Conservation (phyloP, 176 grass and related monocot genomes). For the Ananas comosus region DNA sequence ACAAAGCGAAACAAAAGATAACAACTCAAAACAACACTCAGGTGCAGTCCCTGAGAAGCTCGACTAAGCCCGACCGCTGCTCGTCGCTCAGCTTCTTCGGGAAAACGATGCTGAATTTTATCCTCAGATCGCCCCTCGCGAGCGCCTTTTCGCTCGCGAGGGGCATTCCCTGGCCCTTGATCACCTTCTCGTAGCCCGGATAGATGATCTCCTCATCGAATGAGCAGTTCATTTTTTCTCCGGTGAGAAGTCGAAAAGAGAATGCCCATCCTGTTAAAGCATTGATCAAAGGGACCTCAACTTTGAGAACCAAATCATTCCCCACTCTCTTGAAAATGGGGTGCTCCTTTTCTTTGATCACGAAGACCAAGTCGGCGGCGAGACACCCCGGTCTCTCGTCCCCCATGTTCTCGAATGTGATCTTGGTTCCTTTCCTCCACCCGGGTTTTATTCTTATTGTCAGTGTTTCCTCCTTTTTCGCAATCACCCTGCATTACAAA, state of each 20-base stretch:
- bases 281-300: conserved; percentile 65
- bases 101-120: conserved; percentile 68
- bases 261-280: conserved; percentile 85
- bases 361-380: conserved; percentile 46
- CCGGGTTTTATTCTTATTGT: conserved; percentile 61
- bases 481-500: conserved; percentile 37
- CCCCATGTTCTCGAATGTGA: conserved; percentile 61
- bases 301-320: conserved; percentile 81
- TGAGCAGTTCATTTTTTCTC: conserved; percentile 61
- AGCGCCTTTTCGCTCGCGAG: conserved; percentile 38
- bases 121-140: conserved; percentile 44
- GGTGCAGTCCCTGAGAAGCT: conserved; percentile 47
- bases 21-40: conserved; percentile 20
- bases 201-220: conserved; percentile 69
- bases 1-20: conserved; percentile 17
- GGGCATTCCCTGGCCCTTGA: conserved; percentile 78
- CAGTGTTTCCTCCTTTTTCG: conserved; percentile 64
- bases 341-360: conserved; percentile 69
- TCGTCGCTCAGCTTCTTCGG: conserved; percentile 56
- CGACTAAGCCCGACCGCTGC: conserved; percentile 34
- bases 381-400: conserved; percentile 66
- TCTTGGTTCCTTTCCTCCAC: conserved; percentile 68
- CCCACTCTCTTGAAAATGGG: conserved; percentile 64
- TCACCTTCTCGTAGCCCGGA: conserved; percentile 64
- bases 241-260: conserved; percentile 54